Percentiles rank a stretch among this genome's conserved stretches.
These are phyloP conservation scores for Hypoxylon sp. DNA, from an alignment of 2,329 filamentous ascomycete species.

Conservation along the genomic window DNA sequence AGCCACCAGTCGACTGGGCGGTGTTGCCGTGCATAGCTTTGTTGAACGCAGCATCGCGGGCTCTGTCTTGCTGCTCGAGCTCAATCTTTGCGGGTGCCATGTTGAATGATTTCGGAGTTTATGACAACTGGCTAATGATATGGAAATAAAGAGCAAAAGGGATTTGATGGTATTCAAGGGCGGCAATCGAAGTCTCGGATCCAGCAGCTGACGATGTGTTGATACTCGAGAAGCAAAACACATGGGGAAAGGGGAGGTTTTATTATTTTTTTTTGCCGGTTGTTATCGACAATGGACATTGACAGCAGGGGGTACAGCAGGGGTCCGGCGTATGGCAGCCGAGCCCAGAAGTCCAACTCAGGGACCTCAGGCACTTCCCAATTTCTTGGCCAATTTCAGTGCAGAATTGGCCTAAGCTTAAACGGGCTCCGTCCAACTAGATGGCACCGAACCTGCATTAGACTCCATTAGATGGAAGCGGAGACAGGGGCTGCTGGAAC, in stretches of 20 bases:
- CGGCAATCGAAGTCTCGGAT: slow-evolving; percentile 1
- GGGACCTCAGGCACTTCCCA: slow-evolving; percentile 21
- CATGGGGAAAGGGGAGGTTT: slow-evolving; percentile 30
- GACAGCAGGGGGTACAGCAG: background rate
- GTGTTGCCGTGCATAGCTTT: slow-evolving; percentile 85
- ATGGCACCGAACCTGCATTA: slow-evolving; percentile 35
- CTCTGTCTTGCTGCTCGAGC: slow-evolving; percentile 85
- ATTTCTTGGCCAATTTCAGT: slow-evolving; percentile 35
- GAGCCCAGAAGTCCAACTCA: background rate
- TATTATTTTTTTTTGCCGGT: slow-evolving; percentile 36
- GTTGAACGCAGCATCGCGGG: slow-evolving; percentile 90
- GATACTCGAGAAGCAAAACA: slow-evolving; percentile 13
- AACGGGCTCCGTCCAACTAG: slow-evolving; percentile 24
- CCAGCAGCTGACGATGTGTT: slow-evolving; percentile 14
- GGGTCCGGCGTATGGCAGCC: background rate
- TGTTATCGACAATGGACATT: slow-evolving; percentile 39
- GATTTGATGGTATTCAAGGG: background rate
- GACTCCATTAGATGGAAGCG: slow-evolving; percentile 18
- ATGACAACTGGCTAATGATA: background rate
- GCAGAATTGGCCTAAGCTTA: slow-evolving; percentile 25
- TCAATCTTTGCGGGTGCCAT: slow-evolving; percentile 58
- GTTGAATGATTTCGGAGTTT: slow-evolving; percentile 49
- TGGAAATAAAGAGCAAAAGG: slow-evolving; percentile 2
- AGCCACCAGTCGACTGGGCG: slow-evolving; percentile 75
- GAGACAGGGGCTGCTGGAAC: slow-evolving; percentile 25